These are phyloP conservation scores for Clarireedia sp. DNA, from an alignment of 2,329 filamentous ascomycete species.

Conservation along the genomic window DNA sequence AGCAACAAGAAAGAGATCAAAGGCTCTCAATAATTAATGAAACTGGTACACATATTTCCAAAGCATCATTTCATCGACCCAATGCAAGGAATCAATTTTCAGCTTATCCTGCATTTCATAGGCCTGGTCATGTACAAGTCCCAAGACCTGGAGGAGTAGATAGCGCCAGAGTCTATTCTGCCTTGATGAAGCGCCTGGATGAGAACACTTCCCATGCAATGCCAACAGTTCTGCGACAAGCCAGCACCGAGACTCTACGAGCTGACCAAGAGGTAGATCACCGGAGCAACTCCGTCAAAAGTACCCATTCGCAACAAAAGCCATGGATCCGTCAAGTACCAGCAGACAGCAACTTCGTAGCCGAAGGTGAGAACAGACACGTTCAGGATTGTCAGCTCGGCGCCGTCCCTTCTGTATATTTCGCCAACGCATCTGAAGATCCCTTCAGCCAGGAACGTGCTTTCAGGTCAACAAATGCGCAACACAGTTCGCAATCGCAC, in stretches of 20 bases:
- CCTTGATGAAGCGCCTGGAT: slow-evolving; percentile 49
- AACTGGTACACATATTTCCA: slow-evolving; percentile 38
- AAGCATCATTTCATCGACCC: slow-evolving; percentile 30
- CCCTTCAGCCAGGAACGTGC: slow-evolving; percentile 18
- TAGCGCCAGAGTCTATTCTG: slow-evolving; percentile 54
- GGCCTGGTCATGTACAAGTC: slow-evolving; percentile 7
- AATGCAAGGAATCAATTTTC: slow-evolving; percentile 24
- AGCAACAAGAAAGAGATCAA: slow-evolving; percentile 40
- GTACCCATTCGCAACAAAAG: slow-evolving; percentile 10
- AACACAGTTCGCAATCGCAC: slow-evolving; percentile 12
- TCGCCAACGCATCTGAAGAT: slow-evolving; percentile 10
- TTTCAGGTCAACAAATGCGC: slow-evolving; percentile 16
- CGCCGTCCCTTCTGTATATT: slow-evolving; percentile 9
- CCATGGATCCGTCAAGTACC: slow-evolving; percentile 24
- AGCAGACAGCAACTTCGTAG: slow-evolving; percentile 8
- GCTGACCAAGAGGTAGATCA: slow-evolving; percentile 7
- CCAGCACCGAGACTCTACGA: slow-evolving; percentile 15
- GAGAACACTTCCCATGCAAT: slow-evolving; percentile 31
- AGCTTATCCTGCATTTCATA: slow-evolving; percentile 20
- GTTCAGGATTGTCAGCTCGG: slow-evolving; percentile 13
- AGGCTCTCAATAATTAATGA: slow-evolving; percentile 59
- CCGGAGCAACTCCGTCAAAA: slow-evolving; percentile 15
- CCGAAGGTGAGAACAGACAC: background rate
- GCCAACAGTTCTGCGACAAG: slow-evolving; percentile 15
- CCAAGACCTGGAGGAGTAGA: slow-evolving; percentile 34